Conservation (phyloP, 495 filamentous ascomycete genomes). For the Podospora australis region DNA sequence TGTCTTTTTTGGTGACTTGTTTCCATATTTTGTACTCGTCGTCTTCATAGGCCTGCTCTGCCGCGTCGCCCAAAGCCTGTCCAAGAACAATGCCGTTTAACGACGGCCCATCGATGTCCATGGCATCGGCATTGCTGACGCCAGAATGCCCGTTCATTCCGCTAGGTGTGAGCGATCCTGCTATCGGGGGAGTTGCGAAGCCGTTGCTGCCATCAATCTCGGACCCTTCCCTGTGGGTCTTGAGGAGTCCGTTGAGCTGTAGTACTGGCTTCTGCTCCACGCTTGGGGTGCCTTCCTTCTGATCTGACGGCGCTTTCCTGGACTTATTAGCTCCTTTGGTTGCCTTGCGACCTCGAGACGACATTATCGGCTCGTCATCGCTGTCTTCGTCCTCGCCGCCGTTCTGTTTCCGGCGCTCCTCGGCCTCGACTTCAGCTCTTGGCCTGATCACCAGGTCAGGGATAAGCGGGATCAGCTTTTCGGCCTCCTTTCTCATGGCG, state of each 20-base stretch:
- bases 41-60: conserved; percentile 58
- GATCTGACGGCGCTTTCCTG: conserved; percentile 67
- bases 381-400: conserved; percentile 81
- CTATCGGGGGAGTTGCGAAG: conserved; percentile 74
- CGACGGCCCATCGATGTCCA: conserved; percentile 72
- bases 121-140: conserved; percentile 66
- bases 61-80: conserved; percentile 45
- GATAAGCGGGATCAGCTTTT: conserved; percentile 90
- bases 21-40: conserved; percentile 97
- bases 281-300: conserved; percentile 74
- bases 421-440: conserved; percentile 91
- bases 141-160: conserved; percentile 62
- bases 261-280: conserved; percentile 54
- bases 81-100: conserved; percentile 54
- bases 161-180: conserved; percentile 68
- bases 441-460: conserved; percentile 86
- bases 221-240: conserved; percentile 43
- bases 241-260: conserved; percentile 47
- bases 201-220: conserved; percentile 68
- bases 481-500: conserved; percentile 92
- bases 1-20: conserved; percentile 93
- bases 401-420: conserved; percentile 77
- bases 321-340: conserved; percentile 65
- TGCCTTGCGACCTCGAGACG: conserved; percentile 85
- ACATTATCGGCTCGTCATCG: conserved; percentile 98